Base-by-base conservation (phyloP, 2,329 filamentous ascomycete species). In the Colletotrichum graminicola region DNA sequence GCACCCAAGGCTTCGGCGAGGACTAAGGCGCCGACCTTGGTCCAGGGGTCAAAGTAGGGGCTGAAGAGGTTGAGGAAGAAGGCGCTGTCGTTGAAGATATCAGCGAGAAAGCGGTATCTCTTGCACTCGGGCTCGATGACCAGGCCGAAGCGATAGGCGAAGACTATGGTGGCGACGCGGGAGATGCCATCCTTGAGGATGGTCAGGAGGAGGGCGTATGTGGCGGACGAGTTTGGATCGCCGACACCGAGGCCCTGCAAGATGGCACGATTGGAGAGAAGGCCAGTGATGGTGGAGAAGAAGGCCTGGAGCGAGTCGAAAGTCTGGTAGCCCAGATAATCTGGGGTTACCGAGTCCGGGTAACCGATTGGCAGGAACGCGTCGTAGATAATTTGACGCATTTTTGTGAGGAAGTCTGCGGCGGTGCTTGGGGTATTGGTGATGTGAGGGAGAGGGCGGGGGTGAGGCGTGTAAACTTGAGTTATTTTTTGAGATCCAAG, bases 91-190 rank as follows among this genome's bases (percentile, higher is more conserved):
- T 97, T 97, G 83, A 97, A 92, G 26, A 97, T 84, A 78, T 97
- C 94, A 5, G 94, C 94, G 2, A 95, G 88, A 60, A 97, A 92
- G 21, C 94, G 91, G 81, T 95, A 97, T 80, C 89, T 92, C 80
- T 98, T 98, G 84, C 93, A 95, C 79, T 98, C 94, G 2, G 94
- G 93, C 80, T 97, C 94, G 59, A 97, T 92, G 41, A 93, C 89
- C 56, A 92, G 92, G 47, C 94, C 94, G 70, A 95, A 90, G 54
- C 90, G 88, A 79, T 97, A 91, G 1, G 94, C 95, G 79, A 97
- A 97, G 12, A 93, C 81, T 72, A 97, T 97, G 0, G 94, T 97
- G 1, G 93, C 93, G 34, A 97, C 83, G 8, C 94, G 90, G 11
- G 93, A 94, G 72, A 93, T 92, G 62, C 91, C 92, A 75, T 96